Evolutionary conservation across 768 basidiomycete genomes (phyloP).

Genomic region (Boletus rubescentipes): DNA sequence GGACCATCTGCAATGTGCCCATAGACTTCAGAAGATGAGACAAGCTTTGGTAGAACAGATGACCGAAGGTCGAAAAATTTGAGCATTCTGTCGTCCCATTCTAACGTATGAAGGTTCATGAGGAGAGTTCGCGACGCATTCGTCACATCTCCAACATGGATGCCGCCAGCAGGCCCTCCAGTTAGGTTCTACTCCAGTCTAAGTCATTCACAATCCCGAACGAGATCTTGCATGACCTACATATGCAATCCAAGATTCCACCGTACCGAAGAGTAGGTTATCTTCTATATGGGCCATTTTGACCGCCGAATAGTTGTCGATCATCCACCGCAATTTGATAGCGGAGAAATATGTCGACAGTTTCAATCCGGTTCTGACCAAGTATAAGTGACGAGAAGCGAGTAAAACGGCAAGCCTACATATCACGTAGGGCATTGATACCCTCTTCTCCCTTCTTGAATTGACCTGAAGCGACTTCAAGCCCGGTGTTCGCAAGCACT

Average conservation of each 20-base stretch:
- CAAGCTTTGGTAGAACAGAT: conserved; percentile 81
- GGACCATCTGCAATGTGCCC: conserved; percentile 69
- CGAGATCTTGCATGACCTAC: conserved; percentile 41
- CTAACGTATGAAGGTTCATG: conserved; percentile 74
- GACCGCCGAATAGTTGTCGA: conserved; percentile 80
- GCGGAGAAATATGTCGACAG: conserved; percentile 98
- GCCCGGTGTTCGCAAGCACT: conserved; percentile 68
- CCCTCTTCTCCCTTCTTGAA: conserved; percentile 74
- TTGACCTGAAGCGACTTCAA: conserved; percentile 65
- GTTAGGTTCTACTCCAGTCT: conserved; percentile 63
- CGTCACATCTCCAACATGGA: conserved; percentile 90
- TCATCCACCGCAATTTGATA: conserved; percentile 96
- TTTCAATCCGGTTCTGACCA: conserved; percentile 80
- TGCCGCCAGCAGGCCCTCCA: conserved; percentile 64
- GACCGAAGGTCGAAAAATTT: conserved; percentile 81
- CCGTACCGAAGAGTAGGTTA: conserved; percentile 87
- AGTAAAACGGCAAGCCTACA: conserved; percentile 46
- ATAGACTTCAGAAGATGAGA: conserved; percentile 91
- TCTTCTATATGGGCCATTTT: conserved; percentile 75
- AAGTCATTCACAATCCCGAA: background rate
- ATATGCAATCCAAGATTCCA: conserved; percentile 96
- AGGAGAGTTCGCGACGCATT: conserved; percentile 97
- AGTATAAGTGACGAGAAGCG: background rate
- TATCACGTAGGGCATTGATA: conserved; percentile 57
- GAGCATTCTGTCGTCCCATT: conserved; percentile 82